Evolutionary conservation across 306 rosid genomes (phyloP), one percentile per base, ranked within the genome.

Genomic region (Purshia tridentata): DNA sequence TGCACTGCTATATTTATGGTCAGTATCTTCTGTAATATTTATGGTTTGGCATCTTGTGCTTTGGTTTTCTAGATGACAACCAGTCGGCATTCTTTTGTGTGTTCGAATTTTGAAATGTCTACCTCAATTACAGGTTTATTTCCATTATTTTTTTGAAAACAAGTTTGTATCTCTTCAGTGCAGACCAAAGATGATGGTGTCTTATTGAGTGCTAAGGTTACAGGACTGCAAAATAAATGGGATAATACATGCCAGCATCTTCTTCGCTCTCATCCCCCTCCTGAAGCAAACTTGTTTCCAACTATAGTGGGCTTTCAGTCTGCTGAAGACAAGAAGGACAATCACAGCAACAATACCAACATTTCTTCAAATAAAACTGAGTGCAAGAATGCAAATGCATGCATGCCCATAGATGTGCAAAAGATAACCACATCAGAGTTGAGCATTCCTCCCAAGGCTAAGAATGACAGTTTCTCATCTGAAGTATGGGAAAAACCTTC

Each of bases 111-210:
- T 23, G 45, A 60, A 63, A 59, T 78, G 23, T 67, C 59, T 60
- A 56, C 77, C 41, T 70, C 37, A 69, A n/a, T 72, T 48, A 39
- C 69, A 77, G 77, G 67, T 62, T 77, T 39, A 65, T 85, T 61
- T 76, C 40, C 81, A 78, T 76, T 81, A 81, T 82, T 81, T 76
- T 84, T 88, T 89, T 90, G 84, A 87, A 89, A 84, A 82, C 83
- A 80, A 81, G 81, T 74, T 78, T 78, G 74, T 78, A 72, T 85
- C 85, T 85, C 87, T 94, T 86, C 97, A 94, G 99, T 87, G 93
- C 99, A 94, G 99, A 87, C 89, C 88, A 86, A 83, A 87, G 96
- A 84, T 79, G 86, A 80, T 88, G 86, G 81, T 69, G 82, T 81
- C 83, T 73, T 88, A 88, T 77, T 74, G 85, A 88, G 86, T 54